These are phyloP conservation scores for Moricandia arvensis DNA, from an alignment of 345 rosid species.

Conservation along the genomic window DNA sequence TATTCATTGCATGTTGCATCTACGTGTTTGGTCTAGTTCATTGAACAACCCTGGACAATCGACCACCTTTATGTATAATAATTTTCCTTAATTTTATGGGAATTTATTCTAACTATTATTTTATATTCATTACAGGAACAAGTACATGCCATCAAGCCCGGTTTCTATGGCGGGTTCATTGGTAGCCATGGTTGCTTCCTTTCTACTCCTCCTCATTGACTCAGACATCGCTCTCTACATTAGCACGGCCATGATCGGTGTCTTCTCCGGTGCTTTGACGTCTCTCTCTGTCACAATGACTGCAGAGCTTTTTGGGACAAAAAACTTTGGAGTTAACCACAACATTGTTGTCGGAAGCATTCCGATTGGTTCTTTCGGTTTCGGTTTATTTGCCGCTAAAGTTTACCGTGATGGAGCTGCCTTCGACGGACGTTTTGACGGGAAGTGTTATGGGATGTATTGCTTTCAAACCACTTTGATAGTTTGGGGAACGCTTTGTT, in stretches of 20 bases:
- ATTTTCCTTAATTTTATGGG: conserved; percentile 10
- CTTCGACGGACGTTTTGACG: conserved; percentile 19
- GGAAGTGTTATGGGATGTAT: conserved; percentile 60
- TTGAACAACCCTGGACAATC: conserved; percentile 21
- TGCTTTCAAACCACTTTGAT: conserved; percentile 69
- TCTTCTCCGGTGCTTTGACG: conserved; percentile 72
- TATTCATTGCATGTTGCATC: conserved; percentile 16
- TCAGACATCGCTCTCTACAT: conserved; percentile 43
- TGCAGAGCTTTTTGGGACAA: conserved; percentile 69
- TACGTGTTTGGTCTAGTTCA: conserved; percentile 24
- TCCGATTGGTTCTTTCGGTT: conserved; percentile 74
- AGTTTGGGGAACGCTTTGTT: conserved; percentile 67
- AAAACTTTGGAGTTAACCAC: conserved; percentile 73
- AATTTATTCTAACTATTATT: neutral
- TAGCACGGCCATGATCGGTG: conserved; percentile 68
- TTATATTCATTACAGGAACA: conserved; percentile 41
- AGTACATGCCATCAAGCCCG: conserved; percentile 49
- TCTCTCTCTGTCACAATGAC: conserved; percentile 69
- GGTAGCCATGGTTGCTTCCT: conserved; percentile 53
- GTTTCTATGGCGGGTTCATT: conserved; percentile 52
- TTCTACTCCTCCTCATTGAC: conserved; percentile 23
- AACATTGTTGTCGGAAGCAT: conserved; percentile 72
- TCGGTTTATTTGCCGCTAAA: conserved; percentile 69
- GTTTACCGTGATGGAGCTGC: conserved; percentile 46
- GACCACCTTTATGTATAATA: neutral